Base-by-base conservation (phyloP, 176 grass and related monocot species). In the Carex cristatella region DNA sequence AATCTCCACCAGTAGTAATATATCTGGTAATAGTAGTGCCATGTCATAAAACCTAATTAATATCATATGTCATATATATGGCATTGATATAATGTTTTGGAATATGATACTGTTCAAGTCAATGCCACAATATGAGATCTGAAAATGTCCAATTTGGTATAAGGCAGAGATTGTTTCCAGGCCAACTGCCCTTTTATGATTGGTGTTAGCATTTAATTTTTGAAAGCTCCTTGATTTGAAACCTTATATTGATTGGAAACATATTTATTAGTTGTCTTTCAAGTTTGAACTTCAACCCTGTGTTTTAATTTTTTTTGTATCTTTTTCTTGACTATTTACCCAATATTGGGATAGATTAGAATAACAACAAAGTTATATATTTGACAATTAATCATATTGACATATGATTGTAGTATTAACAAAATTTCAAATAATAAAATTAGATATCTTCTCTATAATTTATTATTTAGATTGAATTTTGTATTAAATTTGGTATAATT, bases 221-320 rank as follows among this genome's bases (percentile, higher is more conserved):
- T 66, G 80, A 83, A 67, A 83, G 80, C 80, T 33, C 60, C 56
- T 68, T 83, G 80, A 83, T 83, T 83, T 83, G 80, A 83, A 18
- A 63, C 35, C 31, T 64, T 61, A 48, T 38, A 19, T 59, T 44
- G 13, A 42, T 42, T 63, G 8, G 7, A 81, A 64, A 80, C 23
- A 37, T 79, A 70, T 44, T 61, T 37, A 57, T 55, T 57, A 60
- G 6, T 60, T 79, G 6, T 16, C 27, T 59, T 18, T 37, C 0
- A 69, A 5, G 30, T 65, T 4, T 65, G 63, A 27, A 32, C 28
- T 65, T 65, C 10, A 65, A 65, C 27, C 67, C 67, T 0, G 30
- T 7, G 18, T 3, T 57, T 35, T 18, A 7, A 31, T 16, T 5
- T 53, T 53, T 60, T 79, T 55, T 54, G 27, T 55, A 37, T 79